Evolutionary conservation across 192 early-diverging fungal species (phyloP), one percentile per base, ranked within the genome.

Genomic region (Paraglomus occultum): DNA sequence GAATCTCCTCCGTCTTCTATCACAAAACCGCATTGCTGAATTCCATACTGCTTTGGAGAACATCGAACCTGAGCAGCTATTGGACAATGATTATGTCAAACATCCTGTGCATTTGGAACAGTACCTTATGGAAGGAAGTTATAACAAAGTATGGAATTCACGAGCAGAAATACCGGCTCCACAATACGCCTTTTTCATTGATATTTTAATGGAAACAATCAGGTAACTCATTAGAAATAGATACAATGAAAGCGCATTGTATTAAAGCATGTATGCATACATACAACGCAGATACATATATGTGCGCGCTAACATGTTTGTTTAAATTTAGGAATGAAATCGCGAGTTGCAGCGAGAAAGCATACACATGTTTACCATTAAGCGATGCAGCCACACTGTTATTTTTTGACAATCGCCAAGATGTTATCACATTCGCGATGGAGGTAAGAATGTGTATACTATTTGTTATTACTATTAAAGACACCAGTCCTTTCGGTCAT

Each of bases 21-120:
- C 95, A 22, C 94, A 99, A 77, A 94, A 95, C 84, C 83, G 91
- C 23, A 89, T 99, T 69, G 90, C 95, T n/a, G 97, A 99, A 73
- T 99, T 99, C 78, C 97, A 99, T 79, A 95, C 94, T n/a, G 89
- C 94, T 71, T 83, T 99, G 42, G 97, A 99, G 67, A 84, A 84
- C 64, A 92, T 99, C 67, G 92, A 93, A 54, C 84, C 89, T 15
- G 84, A 90, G 39, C 90, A 93, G 75, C 77, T 96, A 14, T 82
- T 86, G 49, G 80, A 74, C 67, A 96, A 94, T 77, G 74, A 87
- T 42, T 94, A 88, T 64, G 95, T 99, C 74, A 89, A 91, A 64
- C 94, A 96, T 72, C 92, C 96, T 2, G 82, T 99, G 53, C 86
- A 93, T 77, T 82, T 99, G 62, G 96, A 99, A 79, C 96, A 97